phyloP scores from a whole-genome alignment of 2,329 filamentous ascomycete species.

The Talaromyces sp. region DNA sequence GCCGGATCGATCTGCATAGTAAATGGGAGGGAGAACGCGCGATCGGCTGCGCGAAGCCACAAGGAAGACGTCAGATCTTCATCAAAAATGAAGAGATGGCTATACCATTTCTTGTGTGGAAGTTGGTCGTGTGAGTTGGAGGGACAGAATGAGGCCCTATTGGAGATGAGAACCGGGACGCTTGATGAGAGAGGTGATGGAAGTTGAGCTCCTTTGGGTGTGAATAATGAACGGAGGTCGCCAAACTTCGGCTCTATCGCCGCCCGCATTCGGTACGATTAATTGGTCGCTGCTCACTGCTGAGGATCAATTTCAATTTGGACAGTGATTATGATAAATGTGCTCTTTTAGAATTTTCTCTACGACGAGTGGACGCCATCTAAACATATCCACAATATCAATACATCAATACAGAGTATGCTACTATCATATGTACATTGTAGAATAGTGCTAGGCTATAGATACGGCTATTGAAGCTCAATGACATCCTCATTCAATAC shows the following conservation, averaged over 20 bases:
- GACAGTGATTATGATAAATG: not conserved
- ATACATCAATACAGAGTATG: not conserved
- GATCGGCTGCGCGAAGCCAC: conserved; percentile 44
- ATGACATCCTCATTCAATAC: conserved; percentile 62
- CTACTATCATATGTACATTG: not conserved
- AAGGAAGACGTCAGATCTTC: conserved; percentile 37
- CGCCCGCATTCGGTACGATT: conserved; percentile 20
- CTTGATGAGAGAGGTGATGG: conserved; percentile 26
- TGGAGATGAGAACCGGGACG: conserved; percentile 28
- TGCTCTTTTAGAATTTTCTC: not conserved
- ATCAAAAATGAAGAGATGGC: conserved; percentile 26
- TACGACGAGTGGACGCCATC: not conserved
- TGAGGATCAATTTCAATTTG: not conserved
- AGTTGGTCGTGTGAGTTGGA: not conserved
- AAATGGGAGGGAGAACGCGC: conserved; percentile 32
- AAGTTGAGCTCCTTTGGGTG: conserved; percentile 6
- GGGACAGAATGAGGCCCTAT: conserved; percentile 3
- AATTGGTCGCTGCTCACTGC: not conserved
- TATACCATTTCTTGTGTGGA: conserved; percentile 8
- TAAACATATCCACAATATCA: not conserved
- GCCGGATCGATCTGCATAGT: conserved; percentile 49
- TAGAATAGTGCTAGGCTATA: not conserved
- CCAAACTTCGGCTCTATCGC: conserved; percentile 21
- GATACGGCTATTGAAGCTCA: conserved; percentile 49
- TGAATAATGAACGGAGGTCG: conserved; percentile 29